These are phyloP conservation scores for Marasmius sp. DNA, from an alignment of 1,284 basidiomycete species.

Conservation along the genomic window DNA sequence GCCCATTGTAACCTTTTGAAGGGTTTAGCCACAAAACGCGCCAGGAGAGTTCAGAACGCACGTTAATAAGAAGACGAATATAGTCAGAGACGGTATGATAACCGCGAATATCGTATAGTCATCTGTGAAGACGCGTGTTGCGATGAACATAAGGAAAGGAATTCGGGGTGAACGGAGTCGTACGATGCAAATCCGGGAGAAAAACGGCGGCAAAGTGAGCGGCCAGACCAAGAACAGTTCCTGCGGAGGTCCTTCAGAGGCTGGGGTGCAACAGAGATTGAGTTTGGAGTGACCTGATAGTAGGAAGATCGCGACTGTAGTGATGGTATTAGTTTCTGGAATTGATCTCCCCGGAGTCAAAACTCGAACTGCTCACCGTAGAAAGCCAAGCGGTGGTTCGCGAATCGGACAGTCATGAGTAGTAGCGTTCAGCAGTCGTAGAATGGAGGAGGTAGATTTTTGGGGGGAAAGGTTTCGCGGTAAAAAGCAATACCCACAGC, in stretches of 20 bases:
- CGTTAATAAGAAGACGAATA: constrained; percentile 58
- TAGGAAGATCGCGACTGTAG: constrained; percentile 54
- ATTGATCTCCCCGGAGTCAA: not conserved
- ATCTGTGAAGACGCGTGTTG: constrained; percentile 35
- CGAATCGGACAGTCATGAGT: constrained; percentile 58
- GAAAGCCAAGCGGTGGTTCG: constrained; percentile 48
- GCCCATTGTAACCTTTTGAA: constrained; percentile 61
- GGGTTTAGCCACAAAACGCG: not conserved
- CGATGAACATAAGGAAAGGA: not conserved
- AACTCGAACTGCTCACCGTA: constrained; percentile 39
- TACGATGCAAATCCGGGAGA: constrained; percentile 61
- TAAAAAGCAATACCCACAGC: not conserved
- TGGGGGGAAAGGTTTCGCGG: not conserved
- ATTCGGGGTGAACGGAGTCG: constrained; percentile 22
- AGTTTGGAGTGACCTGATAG: constrained; percentile 42
- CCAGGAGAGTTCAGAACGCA: constrained; percentile 29
- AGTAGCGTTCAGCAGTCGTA: not conserved
- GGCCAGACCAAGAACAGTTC: constrained; percentile 65
- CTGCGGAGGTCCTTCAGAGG: constrained; percentile 21
- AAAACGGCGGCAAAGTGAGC: constrained; percentile 67
- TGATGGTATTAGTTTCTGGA: not conserved
- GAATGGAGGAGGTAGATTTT: not conserved
- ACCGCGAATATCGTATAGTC: constrained; percentile 70
- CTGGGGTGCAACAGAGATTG: not conserved
- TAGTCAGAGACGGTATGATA: constrained; percentile 60